These are phyloP conservation scores for Chrysosporium queenslandicum DNA, from an alignment of 2,329 filamentous ascomycete species.

Conservation along the genomic window DNA sequence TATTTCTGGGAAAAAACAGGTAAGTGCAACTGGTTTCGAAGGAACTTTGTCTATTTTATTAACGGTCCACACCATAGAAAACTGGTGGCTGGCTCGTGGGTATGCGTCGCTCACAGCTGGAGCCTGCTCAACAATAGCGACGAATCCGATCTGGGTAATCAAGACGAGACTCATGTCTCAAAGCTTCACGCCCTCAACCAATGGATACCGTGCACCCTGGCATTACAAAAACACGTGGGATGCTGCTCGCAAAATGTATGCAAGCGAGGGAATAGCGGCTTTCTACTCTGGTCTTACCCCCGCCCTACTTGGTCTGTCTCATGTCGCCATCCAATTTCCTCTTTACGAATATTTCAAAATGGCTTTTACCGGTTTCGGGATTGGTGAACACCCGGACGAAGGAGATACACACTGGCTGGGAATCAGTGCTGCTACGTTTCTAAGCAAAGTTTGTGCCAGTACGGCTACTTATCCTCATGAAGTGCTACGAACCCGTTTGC, in stretches of 20 bases:
- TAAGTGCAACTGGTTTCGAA: slow-evolving; percentile 31
- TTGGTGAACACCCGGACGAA: slow-evolving; percentile 59
- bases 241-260: slow-evolving; percentile 93
- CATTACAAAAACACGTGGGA: slow-evolving; percentile 85
- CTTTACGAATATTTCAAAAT: slow-evolving; percentile 90
- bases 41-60: slow-evolving; percentile 4
- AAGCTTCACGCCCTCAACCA: slow-evolving; percentile 39
- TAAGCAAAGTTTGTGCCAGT: slow-evolving; percentile 90
- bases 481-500: slow-evolving; percentile 82
- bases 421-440: slow-evolving; percentile 75
- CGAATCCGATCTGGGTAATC: slow-evolving; percentile 98
- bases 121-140: slow-evolving; percentile 83
- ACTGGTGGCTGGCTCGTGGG: slow-evolving; percentile 67
- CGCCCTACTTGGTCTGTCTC: slow-evolving; percentile 79
- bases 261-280: slow-evolving; percentile 71
- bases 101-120: slow-evolving; percentile 87
- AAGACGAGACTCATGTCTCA: slow-evolving; percentile 98
- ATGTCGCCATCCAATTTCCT: slow-evolving; percentile 95
- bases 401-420: slow-evolving; percentile 66
- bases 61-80: slow-evolving; percentile 44
- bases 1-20: slow-evolving; percentile 58
- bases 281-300: slow-evolving; percentile 95
- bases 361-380: slow-evolving; percentile 77
- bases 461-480: slow-evolving; percentile 96
- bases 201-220: slow-evolving; percentile 53